A percentile compares a stretch with the other conserved stretches of the same genome.
Evolutionary conservation across 352 stramenopile species (phyloP).

Genomic region (Phytophthora ramorum): DNA sequence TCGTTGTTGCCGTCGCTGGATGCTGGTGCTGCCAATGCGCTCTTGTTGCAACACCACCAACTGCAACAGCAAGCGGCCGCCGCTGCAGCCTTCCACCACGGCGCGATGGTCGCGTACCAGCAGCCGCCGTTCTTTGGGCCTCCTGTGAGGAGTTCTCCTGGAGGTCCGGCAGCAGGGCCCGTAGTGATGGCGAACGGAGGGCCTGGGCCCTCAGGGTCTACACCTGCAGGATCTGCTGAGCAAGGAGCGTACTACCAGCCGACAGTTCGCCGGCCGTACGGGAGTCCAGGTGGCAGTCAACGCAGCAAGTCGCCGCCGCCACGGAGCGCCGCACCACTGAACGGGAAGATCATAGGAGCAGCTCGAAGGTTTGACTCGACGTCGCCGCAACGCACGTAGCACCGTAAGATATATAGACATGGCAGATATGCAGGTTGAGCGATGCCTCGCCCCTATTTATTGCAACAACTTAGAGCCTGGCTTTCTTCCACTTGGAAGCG

Average conservation of each 20-base stretch:
- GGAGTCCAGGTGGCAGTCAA: conserved; percentile 28
- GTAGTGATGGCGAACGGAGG: conserved; percentile 25
- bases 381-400: conserved; percentile 29
- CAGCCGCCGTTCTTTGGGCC: conserved; percentile 34
- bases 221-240: conserved; percentile 12
- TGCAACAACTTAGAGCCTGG: conserved; percentile 39
- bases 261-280: conserved; percentile 23
- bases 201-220: not conserved
- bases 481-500: conserved; percentile 38
- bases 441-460: conserved; percentile 43
- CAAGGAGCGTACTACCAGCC: conserved; percentile 21
- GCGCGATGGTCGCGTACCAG: conserved; percentile 37
- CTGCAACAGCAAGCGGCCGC: conserved; percentile 39
- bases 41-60: conserved; percentile 45
- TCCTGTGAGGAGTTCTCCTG: conserved; percentile 5
- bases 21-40: conserved; percentile 27
- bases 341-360: conserved; percentile 13
- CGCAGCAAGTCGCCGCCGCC: conserved; percentile 37
- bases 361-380: conserved; percentile 20
- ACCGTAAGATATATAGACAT: conserved; percentile 39
- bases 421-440: conserved; percentile 25
- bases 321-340: conserved; percentile 8
- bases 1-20: conserved; percentile 44
- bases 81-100: conserved; percentile 38
- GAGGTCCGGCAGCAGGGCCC: conserved; percentile 1